Evolutionary conservation across 306 rosid genomes (phyloP).

Genomic region (Benincasa hispida): DNA sequence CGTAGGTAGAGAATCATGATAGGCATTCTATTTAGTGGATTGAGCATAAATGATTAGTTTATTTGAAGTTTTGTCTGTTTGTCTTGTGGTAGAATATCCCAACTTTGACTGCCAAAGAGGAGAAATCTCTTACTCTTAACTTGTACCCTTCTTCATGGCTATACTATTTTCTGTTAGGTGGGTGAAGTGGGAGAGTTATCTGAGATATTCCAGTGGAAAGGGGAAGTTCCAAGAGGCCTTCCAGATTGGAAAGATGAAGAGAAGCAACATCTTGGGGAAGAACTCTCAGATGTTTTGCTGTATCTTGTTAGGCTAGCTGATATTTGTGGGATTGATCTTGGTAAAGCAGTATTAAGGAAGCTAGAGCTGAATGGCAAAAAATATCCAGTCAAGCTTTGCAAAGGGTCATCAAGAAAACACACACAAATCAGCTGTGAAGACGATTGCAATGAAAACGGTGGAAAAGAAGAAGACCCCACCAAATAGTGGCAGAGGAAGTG

Average conservation of each 20-base stretch:
- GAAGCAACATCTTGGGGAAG: slow-evolving; percentile 13
- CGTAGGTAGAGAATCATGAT: neutral
- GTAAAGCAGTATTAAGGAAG: slow-evolving; percentile 6
- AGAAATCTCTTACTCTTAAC: neutral
- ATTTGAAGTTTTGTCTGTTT: neutral
- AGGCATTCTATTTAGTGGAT: neutral
- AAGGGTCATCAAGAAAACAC: slow-evolving; percentile 17
- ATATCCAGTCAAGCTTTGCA: slow-evolving; percentile 14
- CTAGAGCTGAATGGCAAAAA: slow-evolving; percentile 11
- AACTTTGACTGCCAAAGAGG: neutral
- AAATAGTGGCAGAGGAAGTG: neutral
- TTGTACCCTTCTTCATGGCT: neutral
- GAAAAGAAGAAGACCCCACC: neutral
- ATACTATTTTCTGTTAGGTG: neutral
- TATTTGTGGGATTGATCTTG: slow-evolving; percentile 13
- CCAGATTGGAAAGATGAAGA: slow-evolving; percentile 16
- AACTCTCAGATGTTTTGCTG: slow-evolving; percentile 14
- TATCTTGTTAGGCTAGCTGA: slow-evolving; percentile 11
- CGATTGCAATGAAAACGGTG: neutral
- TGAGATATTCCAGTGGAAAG: slow-evolving; percentile 13
- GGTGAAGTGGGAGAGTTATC: slow-evolving; percentile 7
- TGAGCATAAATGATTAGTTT: neutral
- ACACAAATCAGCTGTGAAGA: neutral
- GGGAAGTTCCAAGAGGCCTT: slow-evolving; percentile 12
- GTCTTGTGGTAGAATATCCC: neutral